Base-by-base conservation (phyloP, 2,329 filamentous ascomycete species). In the Curvularia eragrostidis region DNA sequence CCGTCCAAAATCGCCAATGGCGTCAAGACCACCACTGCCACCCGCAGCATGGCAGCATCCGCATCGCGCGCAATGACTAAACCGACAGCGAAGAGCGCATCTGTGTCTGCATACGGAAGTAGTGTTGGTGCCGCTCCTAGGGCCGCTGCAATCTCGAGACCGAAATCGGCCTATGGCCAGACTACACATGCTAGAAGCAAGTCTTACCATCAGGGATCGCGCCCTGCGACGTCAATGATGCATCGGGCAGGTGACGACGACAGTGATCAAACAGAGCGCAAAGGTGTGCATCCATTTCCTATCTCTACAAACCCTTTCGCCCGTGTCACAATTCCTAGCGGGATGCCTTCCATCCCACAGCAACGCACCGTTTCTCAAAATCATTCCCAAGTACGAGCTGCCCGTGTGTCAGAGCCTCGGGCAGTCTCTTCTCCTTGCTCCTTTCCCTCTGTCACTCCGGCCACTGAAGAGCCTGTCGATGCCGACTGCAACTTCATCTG, bases 101-200 rank as follows among this genome's bases (percentile, higher is more conserved):
- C 78, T 79, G 52, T 81, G 8, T 52, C 78, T 61, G 81, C 79
- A 59, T 87, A 87, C 61, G 81, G 84, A 13, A 84, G 81, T 59
- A 74, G 71, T 66, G 74, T 87, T 26, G 86, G 87, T 1, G 80
- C 83, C 12, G 81, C 80, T 13, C 65, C 74, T 18, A 83, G 86
- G 62, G 79, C 84, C 13, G 56, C 42, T 21, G 75, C 78, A 67
- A 77, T 58, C 76, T 30, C 46, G 42, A 80, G 73, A 28, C 83
- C 85, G 52, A 81, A 60, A 81, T 84, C 6, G 79, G 85, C 34
- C 77, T 85, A 73, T 52, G 71, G 65, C 26, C 60, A 64, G 24
- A 46, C 36, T 43, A 54, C 59, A 19, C 72, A 62, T 82, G 83
- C 59, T 76, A 82, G 42, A 78, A 81, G 52, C 83, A 81, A 68